Evolutionary conservation across 768 basidiomycete genomes (phyloP).

Genomic region (Naganishia friedmannii): DNA sequence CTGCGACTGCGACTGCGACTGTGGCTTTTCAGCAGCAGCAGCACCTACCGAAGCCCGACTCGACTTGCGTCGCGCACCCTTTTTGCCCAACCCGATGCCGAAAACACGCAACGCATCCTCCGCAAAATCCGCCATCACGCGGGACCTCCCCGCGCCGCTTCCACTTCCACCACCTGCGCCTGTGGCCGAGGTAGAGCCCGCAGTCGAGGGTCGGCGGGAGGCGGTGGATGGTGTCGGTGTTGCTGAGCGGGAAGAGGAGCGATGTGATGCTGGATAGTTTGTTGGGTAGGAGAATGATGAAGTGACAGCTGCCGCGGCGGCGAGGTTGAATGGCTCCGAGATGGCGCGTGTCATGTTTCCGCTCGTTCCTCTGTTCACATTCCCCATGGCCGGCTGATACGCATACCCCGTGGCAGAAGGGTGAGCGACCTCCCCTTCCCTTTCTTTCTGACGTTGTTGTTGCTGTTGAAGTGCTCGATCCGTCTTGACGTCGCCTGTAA

Average conservation of each 20-base stretch:
- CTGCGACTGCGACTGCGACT: background rate
- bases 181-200: background rate
- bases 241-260: slow-evolving; percentile 1
- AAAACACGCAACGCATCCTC: slow-evolving; percentile 19
- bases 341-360: slow-evolving; percentile 1
- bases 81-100: slow-evolving; percentile 11
- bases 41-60: slow-evolving; percentile 1
- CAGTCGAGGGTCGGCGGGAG: slow-evolving; percentile 10
- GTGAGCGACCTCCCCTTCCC: background rate
- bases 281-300: slow-evolving; percentile 51
- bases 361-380: background rate
- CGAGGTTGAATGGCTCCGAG: slow-evolving; percentile 2
- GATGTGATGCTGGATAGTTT: slow-evolving; percentile 60
- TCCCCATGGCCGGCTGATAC: no score
- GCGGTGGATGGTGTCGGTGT: background rate
- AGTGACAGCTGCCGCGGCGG: background rate
- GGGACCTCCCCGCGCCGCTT: background rate
- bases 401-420: background rate
- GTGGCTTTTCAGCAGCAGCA: background rate
- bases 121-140: background rate
- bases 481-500: slow-evolving; percentile 58
- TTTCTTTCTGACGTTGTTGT: background rate
- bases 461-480: slow-evolving; percentile 14
- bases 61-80: background rate
- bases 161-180: background rate